Conservation (phyloP, 805 yeast genomes). For the Nakazawaea populi region DNA sequence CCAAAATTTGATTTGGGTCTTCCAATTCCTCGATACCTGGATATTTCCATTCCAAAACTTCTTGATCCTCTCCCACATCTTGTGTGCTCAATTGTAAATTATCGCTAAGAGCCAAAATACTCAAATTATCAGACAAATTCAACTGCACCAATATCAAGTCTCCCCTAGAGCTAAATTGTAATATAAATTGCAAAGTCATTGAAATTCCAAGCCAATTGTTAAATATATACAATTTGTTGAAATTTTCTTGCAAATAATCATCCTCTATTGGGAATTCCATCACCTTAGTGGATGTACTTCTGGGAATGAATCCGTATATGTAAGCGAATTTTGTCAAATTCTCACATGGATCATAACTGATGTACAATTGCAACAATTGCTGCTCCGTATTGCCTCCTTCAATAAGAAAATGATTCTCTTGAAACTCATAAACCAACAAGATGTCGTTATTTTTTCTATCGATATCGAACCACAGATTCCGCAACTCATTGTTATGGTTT, state of each 20-base stretch:
- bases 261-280: conserved; percentile 30
- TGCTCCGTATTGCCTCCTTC: not conserved
- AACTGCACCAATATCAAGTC: conserved; percentile 18
- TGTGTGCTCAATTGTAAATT: conserved; percentile 17
- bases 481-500: conserved; percentile 43
- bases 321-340: conserved; percentile 33
- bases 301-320: conserved; percentile 44
- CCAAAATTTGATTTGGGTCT: not conserved
- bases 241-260: conserved; percentile 13
- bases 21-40: not conserved
- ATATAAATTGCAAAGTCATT: conserved; percentile 33
- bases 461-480: conserved; percentile 58
- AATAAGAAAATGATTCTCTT: not conserved
- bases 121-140: conserved; percentile 25
- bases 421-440: conserved; percentile 27
- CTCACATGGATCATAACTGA: conserved; percentile 37
- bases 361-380: conserved; percentile 31
- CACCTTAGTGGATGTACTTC: conserved; percentile 15
- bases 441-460: conserved; percentile 40
- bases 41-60: conserved; percentile 30
- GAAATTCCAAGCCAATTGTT: conserved; percentile 31
- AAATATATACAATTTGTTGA: conserved; percentile 11
- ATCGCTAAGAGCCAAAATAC: conserved; percentile 25
- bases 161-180: conserved; percentile 16
- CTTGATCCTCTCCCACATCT: conserved; percentile 16